Evolutionary conservation across 352 stramenopile species (phyloP).

Genomic region (Globisporangium spiculum): DNA sequence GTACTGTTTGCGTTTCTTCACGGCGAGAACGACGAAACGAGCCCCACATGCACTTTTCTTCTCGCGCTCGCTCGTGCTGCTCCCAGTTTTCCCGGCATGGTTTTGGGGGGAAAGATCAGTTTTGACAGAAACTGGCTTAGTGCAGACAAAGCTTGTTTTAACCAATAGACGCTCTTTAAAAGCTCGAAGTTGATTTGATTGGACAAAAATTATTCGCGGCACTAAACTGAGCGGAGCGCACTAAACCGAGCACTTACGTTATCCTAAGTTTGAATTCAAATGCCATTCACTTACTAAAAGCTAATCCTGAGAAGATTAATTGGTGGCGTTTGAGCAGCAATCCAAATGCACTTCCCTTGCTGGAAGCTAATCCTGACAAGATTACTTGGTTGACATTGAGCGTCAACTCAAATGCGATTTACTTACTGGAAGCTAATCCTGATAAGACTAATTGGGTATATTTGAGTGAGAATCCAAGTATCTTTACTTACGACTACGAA

Average conservation of each 20-base stretch:
- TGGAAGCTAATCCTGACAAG: no score
- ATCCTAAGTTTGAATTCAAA: no score
- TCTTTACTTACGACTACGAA: no score
- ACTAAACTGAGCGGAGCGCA: background rate
- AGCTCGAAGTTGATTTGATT: background rate
- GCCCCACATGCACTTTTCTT: background rate
- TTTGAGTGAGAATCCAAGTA: no score
- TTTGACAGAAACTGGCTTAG: background rate
- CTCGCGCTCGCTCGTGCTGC: background rate
- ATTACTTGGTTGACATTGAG: no score
- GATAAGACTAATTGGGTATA: no score
- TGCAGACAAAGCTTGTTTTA: constrained; percentile 2
- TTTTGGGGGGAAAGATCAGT: constrained; percentile 1
- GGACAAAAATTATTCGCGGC: background rate
- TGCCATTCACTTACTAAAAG: no score
- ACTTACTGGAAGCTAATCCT: no score
- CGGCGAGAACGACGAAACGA: background rate
- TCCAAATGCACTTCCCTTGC: no score
- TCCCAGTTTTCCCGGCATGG: background rate
- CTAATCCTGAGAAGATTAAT: no score
- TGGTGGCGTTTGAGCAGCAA: no score
- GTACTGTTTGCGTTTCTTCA: background rate
- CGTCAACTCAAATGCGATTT: no score
- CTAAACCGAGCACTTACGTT: background rate
- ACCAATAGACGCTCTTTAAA: background rate